These are phyloP conservation scores for Arthroderma sp. DNA, from an alignment of 2,329 filamentous ascomycete genomes.

Conservation along the genomic window DNA sequence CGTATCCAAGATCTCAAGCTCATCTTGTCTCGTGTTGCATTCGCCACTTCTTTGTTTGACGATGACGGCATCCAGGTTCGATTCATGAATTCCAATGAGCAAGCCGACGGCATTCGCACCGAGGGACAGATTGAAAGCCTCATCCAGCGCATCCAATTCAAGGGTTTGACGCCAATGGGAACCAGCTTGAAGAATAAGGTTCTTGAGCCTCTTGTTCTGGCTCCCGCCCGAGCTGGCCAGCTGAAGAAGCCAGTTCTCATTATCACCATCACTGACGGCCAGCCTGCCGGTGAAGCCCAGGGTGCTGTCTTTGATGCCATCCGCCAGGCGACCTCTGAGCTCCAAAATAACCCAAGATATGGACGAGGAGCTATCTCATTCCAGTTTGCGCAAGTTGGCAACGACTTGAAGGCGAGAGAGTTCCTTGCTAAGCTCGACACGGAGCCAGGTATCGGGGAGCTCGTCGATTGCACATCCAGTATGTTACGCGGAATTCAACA, in stretches of 20 bases:
- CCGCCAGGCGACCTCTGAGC: conserved; percentile 39
- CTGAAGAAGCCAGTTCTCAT: conserved; percentile 52
- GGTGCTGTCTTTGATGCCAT: conserved; percentile 46
- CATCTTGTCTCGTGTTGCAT: conserved; percentile 50
- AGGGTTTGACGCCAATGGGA: conserved; percentile 54
- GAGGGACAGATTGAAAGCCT: conserved; percentile 47
- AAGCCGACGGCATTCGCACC: conserved; percentile 42
- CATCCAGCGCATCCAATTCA: conserved; percentile 47
- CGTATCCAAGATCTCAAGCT: conserved; percentile 54
- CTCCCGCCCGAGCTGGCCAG: conserved; percentile 37
- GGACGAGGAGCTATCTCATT: conserved; percentile 49
- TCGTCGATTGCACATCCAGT: conserved; percentile 59
- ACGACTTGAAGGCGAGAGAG: conserved; percentile 49
- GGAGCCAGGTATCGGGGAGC: conserved; percentile 45
- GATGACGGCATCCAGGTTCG: conserved; percentile 54
- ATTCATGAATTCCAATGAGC: conserved; percentile 52
- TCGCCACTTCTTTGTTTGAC: conserved; percentile 55
- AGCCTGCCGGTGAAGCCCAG: conserved; percentile 49
- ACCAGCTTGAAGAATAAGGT: conserved; percentile 50
- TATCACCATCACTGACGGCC: conserved; percentile 53
- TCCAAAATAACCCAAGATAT: conserved; percentile 36
- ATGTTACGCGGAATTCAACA: conserved; percentile 19
- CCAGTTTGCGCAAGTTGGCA: conserved; percentile 57
- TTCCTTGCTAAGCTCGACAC: conserved; percentile 53
- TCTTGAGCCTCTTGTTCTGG: conserved; percentile 46